These are phyloP conservation scores for Emiliania huxleyi DNA, from an alignment of 78 protist species.

Conservation along the genomic window DNA sequence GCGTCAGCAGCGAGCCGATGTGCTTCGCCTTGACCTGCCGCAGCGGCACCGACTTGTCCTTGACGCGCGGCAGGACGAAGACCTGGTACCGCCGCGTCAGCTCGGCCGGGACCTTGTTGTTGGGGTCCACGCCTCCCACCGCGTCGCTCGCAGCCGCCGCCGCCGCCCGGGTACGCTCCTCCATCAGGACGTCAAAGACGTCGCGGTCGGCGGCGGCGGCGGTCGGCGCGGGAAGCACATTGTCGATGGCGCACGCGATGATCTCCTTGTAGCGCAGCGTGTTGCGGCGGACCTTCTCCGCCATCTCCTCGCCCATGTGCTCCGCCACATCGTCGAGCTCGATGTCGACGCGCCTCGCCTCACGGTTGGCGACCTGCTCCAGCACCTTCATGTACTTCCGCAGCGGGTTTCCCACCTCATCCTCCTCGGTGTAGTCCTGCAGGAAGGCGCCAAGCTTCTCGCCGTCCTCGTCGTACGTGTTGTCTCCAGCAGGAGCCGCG, in stretches of 20 bases:
- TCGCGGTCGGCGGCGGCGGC: not conserved
- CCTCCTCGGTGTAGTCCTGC: not conserved
- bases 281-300: not conserved
- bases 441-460: not conserved
- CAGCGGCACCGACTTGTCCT: not conserved
- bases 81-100: not conserved
- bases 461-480: not conserved
- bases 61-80: not conserved
- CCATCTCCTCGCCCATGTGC: not conserved
- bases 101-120: not conserved
- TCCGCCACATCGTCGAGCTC: slow-evolving; percentile 34
- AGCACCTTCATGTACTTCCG: not conserved
- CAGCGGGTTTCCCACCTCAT: not conserved
- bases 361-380: slow-evolving; percentile 31
- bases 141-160: not conserved
- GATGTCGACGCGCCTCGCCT: not conserved
- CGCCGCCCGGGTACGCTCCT: not conserved
- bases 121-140: not conserved
- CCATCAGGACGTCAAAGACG: not conserved
- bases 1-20: slow-evolving; percentile 47
- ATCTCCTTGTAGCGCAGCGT: slow-evolving; percentile 14
- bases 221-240: not conserved
- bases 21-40: not conserved
- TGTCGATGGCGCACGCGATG: slow-evolving; percentile 32
- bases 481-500: too few relatives aligned